Evolutionary conservation across 2,329 filamentous ascomycete species (phyloP), one percentile per base, ranked within the genome.

Genomic region (Metarhizium robertsii): DNA sequence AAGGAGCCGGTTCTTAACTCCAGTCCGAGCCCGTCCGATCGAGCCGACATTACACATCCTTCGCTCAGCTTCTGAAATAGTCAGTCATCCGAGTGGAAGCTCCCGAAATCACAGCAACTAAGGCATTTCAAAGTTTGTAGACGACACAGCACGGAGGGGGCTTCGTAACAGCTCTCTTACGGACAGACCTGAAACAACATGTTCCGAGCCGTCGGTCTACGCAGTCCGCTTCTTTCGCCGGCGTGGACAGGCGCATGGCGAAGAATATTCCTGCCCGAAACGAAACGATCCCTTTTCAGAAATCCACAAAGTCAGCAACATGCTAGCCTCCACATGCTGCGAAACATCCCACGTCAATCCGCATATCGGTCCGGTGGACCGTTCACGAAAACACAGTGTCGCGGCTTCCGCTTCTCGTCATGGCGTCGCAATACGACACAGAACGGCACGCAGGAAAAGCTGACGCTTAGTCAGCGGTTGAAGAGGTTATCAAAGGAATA

Each of bases 401-500:
- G 70, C 52, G 67, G 67, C 10, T 73, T 73, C 56, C 63, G 64
- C 32, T 71, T 69, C 56, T 69, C 70, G 2, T 59, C 69, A 4
- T 70, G 69, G 62, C 62, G 66, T 55, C 60, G 64, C 50, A 64
- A 59, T 50, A 61, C 63, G 40, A 60, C 60, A n/a, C 58, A 58
- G 16, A 60, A 59, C 4, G 58, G 64, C 49, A 58, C 59, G 10
- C 57, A 63, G 45, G 57, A 67, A 60, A 63, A 60, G 10, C 71
- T 75, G 13, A 81, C 84, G 7, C 69, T 94, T 46, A 86, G 85
- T 2, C 84, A 84, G 60, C 81, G 87, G 30, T 75, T 97, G 67
- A 91, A 86, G 71, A 90, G 89, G 67, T 80, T 99, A 49, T 91
- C 87, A 2, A 85, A 86, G 60, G 92, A 97, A 70, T 99, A 99